These are phyloP conservation scores for Fusarium oxysporum DNA, from an alignment of 2,329 filamentous ascomycete species.

Conservation along the genomic window DNA sequence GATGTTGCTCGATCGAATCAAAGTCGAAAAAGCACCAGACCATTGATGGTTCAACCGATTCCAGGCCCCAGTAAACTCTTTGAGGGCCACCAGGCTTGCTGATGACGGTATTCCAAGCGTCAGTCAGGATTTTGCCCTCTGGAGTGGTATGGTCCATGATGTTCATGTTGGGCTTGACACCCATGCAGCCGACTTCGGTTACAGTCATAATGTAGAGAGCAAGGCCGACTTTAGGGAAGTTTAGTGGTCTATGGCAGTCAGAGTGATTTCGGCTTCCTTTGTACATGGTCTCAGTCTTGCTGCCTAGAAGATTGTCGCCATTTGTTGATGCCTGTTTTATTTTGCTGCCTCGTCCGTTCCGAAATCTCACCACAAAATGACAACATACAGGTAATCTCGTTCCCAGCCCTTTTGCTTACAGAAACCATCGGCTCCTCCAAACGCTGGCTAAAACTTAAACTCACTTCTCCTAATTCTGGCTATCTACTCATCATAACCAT, in stretches of 20 bases:
- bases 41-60: background rate
- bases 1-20: slow-evolving; percentile 18
- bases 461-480: background rate
- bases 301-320: background rate
- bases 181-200: slow-evolving; percentile 21
- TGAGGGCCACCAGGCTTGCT: slow-evolving; percentile 5
- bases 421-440: no score
- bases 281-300: background rate
- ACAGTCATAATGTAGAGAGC: background rate
- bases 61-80: slow-evolving; percentile 18
- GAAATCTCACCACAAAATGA: no score
- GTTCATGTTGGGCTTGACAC: slow-evolving; percentile 4
- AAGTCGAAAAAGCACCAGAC: slow-evolving; percentile 30
- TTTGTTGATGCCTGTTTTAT: background rate
- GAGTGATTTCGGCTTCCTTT: background rate
- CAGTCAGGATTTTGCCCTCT: background rate
- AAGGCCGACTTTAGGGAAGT: rapidly evolving
- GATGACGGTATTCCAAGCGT: background rate
- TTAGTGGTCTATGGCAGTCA: rapidly evolving
- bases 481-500: background rate
- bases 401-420: no score
- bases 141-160: slow-evolving; percentile 11
- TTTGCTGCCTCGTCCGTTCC: background rate
- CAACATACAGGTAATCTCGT: background rate
- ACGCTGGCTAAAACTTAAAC: no score